phyloP scores from a whole-genome alignment of 2,329 filamentous ascomycete genomes.

The Fusarium hainanense region DNA sequence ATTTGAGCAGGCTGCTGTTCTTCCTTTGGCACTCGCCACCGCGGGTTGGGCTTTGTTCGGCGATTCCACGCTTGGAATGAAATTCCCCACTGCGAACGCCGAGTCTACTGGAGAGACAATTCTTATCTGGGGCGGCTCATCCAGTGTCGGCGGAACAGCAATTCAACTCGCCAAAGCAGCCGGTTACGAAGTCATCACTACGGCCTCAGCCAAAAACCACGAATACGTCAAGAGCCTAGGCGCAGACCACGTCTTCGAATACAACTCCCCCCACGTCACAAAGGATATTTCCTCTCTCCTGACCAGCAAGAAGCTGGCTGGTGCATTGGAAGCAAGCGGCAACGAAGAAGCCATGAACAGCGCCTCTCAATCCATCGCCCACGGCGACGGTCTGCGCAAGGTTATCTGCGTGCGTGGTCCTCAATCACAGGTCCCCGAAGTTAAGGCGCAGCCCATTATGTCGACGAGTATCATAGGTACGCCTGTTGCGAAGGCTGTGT shows the following conservation, averaged over 20 bases:
- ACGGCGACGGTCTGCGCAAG: conserved; percentile 22
- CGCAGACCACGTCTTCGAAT: conserved; percentile 58
- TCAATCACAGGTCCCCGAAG: neutral
- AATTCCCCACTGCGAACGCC: conserved; percentile 4
- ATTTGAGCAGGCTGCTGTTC: conserved; percentile 37
- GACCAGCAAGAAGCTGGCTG: conserved; percentile 2
- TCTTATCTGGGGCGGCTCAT: conserved; percentile 61
- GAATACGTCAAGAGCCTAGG: conserved; percentile 57
- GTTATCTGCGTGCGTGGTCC: conserved; percentile 20
- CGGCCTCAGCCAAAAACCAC: conserved; percentile 57
- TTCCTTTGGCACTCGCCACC: conserved; percentile 40
- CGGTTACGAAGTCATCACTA: conserved; percentile 59
- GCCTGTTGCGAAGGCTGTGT: conserved; percentile 26
- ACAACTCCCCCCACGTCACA: conserved; percentile 47
- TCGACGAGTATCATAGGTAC: conserved; percentile 20
- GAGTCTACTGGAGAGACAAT: conserved; percentile 5
- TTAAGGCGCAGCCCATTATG: conserved; percentile 12
- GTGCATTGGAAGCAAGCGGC: conserved; percentile 24
- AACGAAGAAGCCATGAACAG: conserved; percentile 10
- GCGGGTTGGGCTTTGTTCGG: conserved; percentile 39
- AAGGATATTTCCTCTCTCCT: conserved; percentile 28
- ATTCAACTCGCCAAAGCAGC: conserved; percentile 58
- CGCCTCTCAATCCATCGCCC: conserved; percentile 6
- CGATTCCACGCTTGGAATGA: conserved; percentile 14
- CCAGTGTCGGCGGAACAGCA: conserved; percentile 57